phyloP scores from a whole-genome alignment of 176 grass and related monocot genomes.

The Paspalum notatum region DNA sequence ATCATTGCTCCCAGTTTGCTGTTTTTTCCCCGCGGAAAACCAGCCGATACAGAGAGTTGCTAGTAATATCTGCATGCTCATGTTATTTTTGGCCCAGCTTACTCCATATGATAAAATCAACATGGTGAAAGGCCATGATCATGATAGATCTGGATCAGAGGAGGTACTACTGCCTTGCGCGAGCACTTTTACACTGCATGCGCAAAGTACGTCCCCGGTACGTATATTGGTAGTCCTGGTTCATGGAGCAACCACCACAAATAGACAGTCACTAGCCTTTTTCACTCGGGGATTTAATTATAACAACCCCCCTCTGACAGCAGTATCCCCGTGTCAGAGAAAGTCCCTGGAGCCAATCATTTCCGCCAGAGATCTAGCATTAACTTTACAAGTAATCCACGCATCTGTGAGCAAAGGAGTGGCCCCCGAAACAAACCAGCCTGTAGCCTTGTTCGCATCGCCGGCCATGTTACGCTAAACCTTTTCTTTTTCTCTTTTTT shows the following conservation, averaged over 20 bases:
- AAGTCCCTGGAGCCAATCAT: conserved; percentile 37
- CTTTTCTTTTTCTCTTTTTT: too few relatives aligned
- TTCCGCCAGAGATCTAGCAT: conserved; percentile 29
- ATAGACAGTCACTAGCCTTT: too few relatives aligned
- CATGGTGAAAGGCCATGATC: too few relatives aligned
- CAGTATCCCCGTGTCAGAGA: conserved; percentile 36
- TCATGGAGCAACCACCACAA: not conserved
- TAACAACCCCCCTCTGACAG: conserved; percentile 35
- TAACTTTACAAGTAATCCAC: not conserved
- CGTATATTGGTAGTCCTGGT: not conserved
- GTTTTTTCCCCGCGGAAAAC: too few relatives aligned
- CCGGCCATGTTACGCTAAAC: conserved; percentile 30
- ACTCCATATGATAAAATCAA: too few relatives aligned
- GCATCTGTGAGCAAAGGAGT: not conserved
- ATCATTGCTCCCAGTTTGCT: not conserved
- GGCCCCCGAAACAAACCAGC: conserved; percentile 5
- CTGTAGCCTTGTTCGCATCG: conserved; percentile 28
- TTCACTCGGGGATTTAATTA: not conserved
- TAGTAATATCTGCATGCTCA: too few relatives aligned
- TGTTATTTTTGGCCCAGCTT: not conserved
- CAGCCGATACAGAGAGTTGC: too few relatives aligned
- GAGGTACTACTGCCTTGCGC: not conserved
- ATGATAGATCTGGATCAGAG: too few relatives aligned
- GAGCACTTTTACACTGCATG: not conserved
- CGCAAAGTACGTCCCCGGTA: not conserved